phyloP scores from a whole-genome alignment of 371 early-diverging fungal genomes.

The Lichtheimia corymbifera region DNA sequence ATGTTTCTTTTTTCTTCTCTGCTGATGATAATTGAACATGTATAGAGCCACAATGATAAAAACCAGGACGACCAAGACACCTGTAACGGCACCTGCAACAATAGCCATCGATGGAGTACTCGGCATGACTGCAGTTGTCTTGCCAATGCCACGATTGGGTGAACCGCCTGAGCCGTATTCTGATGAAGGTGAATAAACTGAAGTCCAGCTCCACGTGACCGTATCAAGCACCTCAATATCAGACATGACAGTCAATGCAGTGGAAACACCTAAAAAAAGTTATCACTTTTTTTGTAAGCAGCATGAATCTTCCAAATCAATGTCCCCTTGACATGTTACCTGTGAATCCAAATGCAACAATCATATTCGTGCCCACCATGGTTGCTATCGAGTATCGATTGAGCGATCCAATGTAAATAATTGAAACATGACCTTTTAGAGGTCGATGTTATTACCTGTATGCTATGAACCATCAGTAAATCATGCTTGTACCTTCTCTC shows the following conservation, averaged over 20 bases:
- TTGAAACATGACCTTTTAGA: too few relatives aligned
- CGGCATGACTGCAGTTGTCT: conserved; percentile 2
- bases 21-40: conserved; percentile 29
- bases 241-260: conserved; percentile 39
- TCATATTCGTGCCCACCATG: conserved; percentile 43
- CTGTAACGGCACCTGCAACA: conserved; percentile 45
- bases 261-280: conserved; percentile 35
- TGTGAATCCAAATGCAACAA: conserved; percentile 51
- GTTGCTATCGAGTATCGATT: conserved; percentile 24
- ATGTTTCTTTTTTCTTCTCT: conserved; percentile 7
- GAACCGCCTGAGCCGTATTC: conserved; percentile 4
- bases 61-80: conserved; percentile 35
- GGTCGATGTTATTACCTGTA: conserved; percentile 34
- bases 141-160: conserved; percentile 9
- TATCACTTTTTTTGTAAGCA: neutral
- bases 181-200: conserved; percentile 30
- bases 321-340: conserved; percentile 13
- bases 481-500: neutral
- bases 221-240: conserved; percentile 46
- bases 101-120: conserved; percentile 34
- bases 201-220: conserved; percentile 49
- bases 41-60: conserved; percentile 36
- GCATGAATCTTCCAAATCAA: too few relatives aligned
- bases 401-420: too few relatives aligned
- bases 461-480: conserved; percentile 32